Evolutionary conservation across 2,329 filamentous ascomycete species (phyloP).

Genomic region (Nigrograna mackinnonii): DNA sequence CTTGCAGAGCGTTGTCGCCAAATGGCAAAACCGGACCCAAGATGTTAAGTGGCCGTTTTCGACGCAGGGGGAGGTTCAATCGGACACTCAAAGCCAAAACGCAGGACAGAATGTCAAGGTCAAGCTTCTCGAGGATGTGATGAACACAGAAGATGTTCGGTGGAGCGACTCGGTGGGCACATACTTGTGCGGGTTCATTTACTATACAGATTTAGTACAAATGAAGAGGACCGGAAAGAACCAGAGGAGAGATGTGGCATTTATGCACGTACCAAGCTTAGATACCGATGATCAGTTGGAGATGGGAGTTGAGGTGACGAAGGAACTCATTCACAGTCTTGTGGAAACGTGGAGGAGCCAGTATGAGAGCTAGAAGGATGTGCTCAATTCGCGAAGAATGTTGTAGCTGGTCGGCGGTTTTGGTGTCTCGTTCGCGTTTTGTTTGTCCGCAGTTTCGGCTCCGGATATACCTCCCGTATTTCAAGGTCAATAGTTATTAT

Average conservation of each 20-base stretch:
- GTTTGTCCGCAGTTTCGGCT: no score
- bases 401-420: no score
- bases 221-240: conserved; percentile 14
- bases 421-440: no score
- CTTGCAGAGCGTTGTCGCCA: conserved; percentile 11
- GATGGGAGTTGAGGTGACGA: conserved; percentile 28
- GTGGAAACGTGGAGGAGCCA: conserved; percentile 27
- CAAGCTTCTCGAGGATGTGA: conserved; percentile 7
- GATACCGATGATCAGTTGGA: conserved; percentile 30
- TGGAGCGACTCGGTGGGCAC: conserved; percentile 42
- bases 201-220: conserved; percentile 39
- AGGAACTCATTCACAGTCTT: conserved; percentile 37
- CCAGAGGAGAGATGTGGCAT: conserved; percentile 30
- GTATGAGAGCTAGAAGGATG: not conserved
- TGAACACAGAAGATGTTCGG: conserved; percentile 20
- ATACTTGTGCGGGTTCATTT: conserved; percentile 48
- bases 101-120: conserved; percentile 1
- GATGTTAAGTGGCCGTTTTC: conserved; percentile 10
- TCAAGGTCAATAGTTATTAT: no score
- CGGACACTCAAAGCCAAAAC: not conserved
- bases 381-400: no score
- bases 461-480: no score
- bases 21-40: conserved; percentile 14
- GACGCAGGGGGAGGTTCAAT: no score
- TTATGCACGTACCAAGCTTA: conserved; percentile 46